phyloP scores from a whole-genome alignment of 345 rosid genomes.

The Laguncularia racemosa region DNA sequence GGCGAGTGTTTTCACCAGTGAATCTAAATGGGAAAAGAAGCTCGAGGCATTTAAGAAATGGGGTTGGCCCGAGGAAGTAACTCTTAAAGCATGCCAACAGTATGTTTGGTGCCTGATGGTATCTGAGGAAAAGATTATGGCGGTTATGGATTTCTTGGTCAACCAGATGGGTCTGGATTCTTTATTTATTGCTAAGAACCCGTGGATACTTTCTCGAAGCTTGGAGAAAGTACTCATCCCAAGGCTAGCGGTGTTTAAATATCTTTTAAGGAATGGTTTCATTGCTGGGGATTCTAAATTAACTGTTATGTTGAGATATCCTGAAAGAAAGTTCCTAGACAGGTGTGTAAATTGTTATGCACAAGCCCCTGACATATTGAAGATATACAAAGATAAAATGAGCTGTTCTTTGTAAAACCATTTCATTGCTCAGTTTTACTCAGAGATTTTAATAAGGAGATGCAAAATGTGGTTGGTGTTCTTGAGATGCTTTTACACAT shows the following conservation, averaged over 20 bases:
- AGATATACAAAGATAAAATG: slow-evolving; percentile 26
- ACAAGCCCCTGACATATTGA: slow-evolving; percentile 12
- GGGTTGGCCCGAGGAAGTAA: slow-evolving; percentile 19
- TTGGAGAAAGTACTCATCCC: slow-evolving; percentile 30
- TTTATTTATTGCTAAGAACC: slow-evolving; percentile 5
- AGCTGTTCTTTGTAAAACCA: background rate
- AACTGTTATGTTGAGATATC: background rate
- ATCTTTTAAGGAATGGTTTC: slow-evolving; percentile 17
- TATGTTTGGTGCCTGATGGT: slow-evolving; percentile 10
- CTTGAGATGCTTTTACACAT: no score
- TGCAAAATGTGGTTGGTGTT: no score
- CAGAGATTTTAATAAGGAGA: no score
- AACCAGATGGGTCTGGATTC: slow-evolving; percentile 19
- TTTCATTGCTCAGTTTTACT: no score
- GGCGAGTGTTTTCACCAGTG: background rate
- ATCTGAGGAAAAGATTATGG: slow-evolving; percentile 19
- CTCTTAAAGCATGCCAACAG: slow-evolving; percentile 12
- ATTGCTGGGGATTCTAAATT: slow-evolving; percentile 1
- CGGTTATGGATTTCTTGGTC: slow-evolving; percentile 16
- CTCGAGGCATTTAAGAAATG: slow-evolving; percentile 2
- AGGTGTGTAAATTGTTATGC: slow-evolving; percentile 12
- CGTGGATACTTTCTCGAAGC: slow-evolving; percentile 8
- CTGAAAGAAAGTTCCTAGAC: slow-evolving; percentile 13
- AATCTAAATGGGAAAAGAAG: slow-evolving; percentile 16
- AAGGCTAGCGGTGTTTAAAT: slow-evolving; percentile 13